Evolutionary conservation across 169 alveolate genomes (phyloP).

Genomic region (Cryptosporidium baileyi): DNA sequence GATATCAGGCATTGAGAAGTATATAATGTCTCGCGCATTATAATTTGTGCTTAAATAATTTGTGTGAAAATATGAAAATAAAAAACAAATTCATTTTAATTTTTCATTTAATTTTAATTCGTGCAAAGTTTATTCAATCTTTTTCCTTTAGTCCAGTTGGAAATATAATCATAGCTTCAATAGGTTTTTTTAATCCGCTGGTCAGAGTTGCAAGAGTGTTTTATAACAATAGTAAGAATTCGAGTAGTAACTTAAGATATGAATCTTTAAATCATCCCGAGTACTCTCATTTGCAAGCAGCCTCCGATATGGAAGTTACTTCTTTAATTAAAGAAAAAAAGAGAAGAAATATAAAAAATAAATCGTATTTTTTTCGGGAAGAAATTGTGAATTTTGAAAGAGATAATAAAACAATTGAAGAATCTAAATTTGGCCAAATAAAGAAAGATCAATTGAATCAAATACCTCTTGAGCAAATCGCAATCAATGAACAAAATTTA

Average conservation of each 20-base stretch:
- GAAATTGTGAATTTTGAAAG: background rate
- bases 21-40: no score
- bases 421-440: no score
- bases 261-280: background rate
- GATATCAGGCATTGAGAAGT: background rate
- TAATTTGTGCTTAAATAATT: no score
- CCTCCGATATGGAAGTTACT: background rate
- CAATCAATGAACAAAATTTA: no score
- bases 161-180: slow-evolving; percentile 10
- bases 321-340: background rate
- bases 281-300: slow-evolving; percentile 22
- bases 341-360: background rate
- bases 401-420: background rate
- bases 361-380: background rate
- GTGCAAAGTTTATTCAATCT: background rate
- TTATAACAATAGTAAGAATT: background rate
- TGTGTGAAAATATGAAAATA: background rate
- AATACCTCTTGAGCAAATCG: no score
- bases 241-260: background rate
- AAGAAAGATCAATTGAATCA: no score
- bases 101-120: background rate
- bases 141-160: background rate
- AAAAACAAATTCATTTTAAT: background rate
- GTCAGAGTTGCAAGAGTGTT: background rate
- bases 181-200: slow-evolving; percentile 25